Evolutionary conservation across 1,139 yeast genomes (phyloP), one percentile per base, ranked within the genome.

Genomic region (Candida tropicalis): DNA sequence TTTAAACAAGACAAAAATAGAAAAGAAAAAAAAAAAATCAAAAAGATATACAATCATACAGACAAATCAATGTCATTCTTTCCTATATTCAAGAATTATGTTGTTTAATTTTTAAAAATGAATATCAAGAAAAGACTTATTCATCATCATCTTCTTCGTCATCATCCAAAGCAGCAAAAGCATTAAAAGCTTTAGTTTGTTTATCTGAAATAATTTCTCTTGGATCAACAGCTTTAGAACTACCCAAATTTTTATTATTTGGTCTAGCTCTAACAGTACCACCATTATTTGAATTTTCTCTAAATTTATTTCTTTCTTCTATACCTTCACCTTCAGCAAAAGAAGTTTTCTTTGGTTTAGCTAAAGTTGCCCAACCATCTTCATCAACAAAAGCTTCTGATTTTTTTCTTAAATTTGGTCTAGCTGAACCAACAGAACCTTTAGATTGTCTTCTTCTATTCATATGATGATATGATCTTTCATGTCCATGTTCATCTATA

Each of bases 341-440:
- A 3, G 78, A 70, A 57, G 73, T 71, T 58, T 47, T 73, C 66
- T 32, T 26, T 25, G 55, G 50, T 52, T 73, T 69, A 54, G 78
- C 26, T 49, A 81, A 70, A 23, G 91, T 83, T 44, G 86, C 86
- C 93, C 93, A 86, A 34, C 95, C 95, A 50, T 86, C 91, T 47
- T 83, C 86, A 59, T 85, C 95, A 20, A 76, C 76, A 37, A 72
- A 68, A 50, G 75, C 75, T 51, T 78, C 83, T 44, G 76, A 80
- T 56, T 76, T 74, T 69, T 79, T 82, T 58, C 81, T 75, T 57
- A 81, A 73, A 56, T 73, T 69, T 42, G 83, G 83, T 70, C 77
- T 70, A 48, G 67, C 69, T 32, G 68, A 73, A 12, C 48, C 49
- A 35, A 78, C 24, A 6, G 31, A 15, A 43, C 39, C 73, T 52